Base-by-base conservation (phyloP, 2,329 filamentous ascomycete species). In the Aspergillus ustus region DNA sequence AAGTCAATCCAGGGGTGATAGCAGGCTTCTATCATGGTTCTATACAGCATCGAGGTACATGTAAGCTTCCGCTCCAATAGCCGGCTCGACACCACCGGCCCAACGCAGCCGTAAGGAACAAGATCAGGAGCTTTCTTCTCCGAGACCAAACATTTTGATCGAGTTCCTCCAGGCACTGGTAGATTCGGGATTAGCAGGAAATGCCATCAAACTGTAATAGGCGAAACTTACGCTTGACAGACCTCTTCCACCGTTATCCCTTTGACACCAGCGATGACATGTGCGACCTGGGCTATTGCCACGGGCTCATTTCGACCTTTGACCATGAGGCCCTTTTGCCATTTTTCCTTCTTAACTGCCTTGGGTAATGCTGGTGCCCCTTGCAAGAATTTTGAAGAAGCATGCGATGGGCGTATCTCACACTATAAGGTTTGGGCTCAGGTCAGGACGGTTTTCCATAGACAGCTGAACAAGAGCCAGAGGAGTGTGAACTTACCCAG, bases 251-350 rank as follows among this genome's bases (percentile, higher is more conserved):
- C 84, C 4, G 84, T 78, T 4, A 97, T 82, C 0, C 86, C 91
- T 77, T 97, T 97, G 66, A 98, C 90, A 46, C 85, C 88, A 1
- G 95, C 94, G 66, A 99, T 89, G 55, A 94, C 91, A 75, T 90
- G 88, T n/a, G 92, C 95, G 15, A 99, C 91, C 57, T 90, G 88
- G 66, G 89, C 87, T 67, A 99, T 97, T 57, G 86, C 90, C 69
- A 90, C 93, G 9, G 94, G 92, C 78, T 99, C 95, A 73, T 99
- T 99, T 63, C 95, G 87, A 0, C 94, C 92, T 80, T 98, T 99
- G 57, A 99, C 86, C 91, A 97, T 94, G 45, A 84, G 84, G 0
- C 93, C 94, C 70, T 91, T 87, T 49, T 87, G 85, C 90, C 93
- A 99, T 76, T 91, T 96, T 80, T 99, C 95, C 80, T 97, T 98